Percentiles rank a stretch among this genome's conserved stretches.
Conservation (phyloP, 2,329 filamentous ascomycete species). For the Ophiostoma piceae region DNA sequence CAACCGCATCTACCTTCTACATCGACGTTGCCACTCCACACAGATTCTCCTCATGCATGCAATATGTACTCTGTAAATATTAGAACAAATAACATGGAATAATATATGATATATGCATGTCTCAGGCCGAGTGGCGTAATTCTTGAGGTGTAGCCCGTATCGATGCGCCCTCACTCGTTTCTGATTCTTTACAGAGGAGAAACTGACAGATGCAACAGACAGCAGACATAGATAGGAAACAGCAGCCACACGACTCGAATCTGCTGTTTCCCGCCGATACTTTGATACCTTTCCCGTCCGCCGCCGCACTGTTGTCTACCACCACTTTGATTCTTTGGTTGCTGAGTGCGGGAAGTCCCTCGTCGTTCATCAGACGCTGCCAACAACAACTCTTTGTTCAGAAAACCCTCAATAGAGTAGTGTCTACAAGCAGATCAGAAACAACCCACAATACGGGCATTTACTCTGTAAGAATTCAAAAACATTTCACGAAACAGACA, state of each 20-base stretch:
- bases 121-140: slow-evolving; percentile 8
- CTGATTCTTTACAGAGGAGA: neutral
- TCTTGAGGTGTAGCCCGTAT: neutral
- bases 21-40: neutral
- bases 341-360: neutral
- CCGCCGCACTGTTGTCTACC: neutral
- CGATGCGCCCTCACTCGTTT: neutral
- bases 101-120: slow-evolving; percentile 14
- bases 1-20: neutral
- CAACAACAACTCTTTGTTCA: neutral
- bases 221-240: no score
- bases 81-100: neutral
- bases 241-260: slow-evolving; percentile 2
- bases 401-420: no score
- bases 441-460: neutral
- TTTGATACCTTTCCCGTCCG: neutral
- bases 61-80: neutral
- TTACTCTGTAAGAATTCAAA: neutral
- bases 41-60: neutral
- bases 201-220: neutral
- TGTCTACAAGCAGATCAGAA: neutral
- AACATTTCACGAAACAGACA: neutral
- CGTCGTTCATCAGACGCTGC: neutral
- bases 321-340: neutral
- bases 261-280: neutral